Evolutionary conservation across 2,329 filamentous ascomycete species (phyloP), one percentile per base, ranked within the genome.

Genomic region (Talaromyces sp.): DNA sequence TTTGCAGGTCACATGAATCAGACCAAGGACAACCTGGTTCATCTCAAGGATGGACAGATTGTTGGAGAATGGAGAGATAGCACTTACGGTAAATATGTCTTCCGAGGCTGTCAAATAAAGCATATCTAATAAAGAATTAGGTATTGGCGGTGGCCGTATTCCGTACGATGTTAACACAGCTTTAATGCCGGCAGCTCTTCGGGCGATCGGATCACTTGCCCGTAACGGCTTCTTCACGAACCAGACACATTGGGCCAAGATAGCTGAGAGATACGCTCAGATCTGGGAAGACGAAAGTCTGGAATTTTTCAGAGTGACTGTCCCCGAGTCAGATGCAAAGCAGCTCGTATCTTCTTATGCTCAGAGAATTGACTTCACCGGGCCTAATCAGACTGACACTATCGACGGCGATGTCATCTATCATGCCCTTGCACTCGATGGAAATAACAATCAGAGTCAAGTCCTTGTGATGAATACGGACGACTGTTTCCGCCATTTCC

Each of bases 41-140:
- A 81, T 63, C 76, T 89, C 0, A 85, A 84, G 63, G 69, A 81
- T 0, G 80, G 75, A 6, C 73, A 87, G 64, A 66, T 79, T 0
- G 84, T 87, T 0, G 87, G 86, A 0, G 75, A 89, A 69, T 89
- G 86, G 86, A 79, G 86, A 55, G 86, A 89, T 65, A 86, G 82
- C 16, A 80, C 75, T 0, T 83, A 82, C 57, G 86, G 87, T 14
- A 70, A 33, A 21, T 28, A 50, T 23, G 7, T 37, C 11, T 11
- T 12, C 16, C 25, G n/a, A 16, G 6, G 46, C 8, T 1, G 11
- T 14, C 14, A 8, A 48, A 9, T 14, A 9, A 48, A 37, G 12
- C 9, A 59, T 6, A 35, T 35, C 59, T 54, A 16, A 61, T 21
- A 18, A 7, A 12, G 1, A 6, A 16, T 16, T 46, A 72, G 70